Percentiles rank a stretch among this genome's conserved stretches.
phyloP scores from a whole-genome alignment of 306 rosid species.

The Prosopis cineraria region DNA sequence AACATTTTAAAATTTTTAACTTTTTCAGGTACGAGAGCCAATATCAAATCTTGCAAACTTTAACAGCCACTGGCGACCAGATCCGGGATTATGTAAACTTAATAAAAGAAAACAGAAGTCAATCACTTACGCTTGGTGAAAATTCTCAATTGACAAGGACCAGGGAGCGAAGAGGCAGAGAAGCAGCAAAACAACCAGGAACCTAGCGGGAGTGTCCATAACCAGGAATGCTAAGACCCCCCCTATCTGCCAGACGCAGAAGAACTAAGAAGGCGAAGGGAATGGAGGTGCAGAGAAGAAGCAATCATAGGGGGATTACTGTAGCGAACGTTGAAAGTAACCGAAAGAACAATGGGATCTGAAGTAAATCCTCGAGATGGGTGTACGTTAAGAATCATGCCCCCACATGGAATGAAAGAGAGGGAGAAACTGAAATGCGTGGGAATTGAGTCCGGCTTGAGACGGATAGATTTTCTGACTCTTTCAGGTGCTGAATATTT shows the following conservation, averaged over 20 bases:
- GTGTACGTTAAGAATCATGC: conserved; percentile 65
- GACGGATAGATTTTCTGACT: not conserved
- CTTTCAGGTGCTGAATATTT: not conserved
- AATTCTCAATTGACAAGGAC: conserved; percentile 52
- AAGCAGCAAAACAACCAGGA: conserved; percentile 40
- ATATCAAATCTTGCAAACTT: not conserved
- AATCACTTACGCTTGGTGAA: conserved; percentile 78
- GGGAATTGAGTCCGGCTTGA: not conserved
- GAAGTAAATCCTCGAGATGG: conserved; percentile 41
- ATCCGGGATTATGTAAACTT: conserved; percentile 13
- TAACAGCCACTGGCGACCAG: conserved; percentile 5
- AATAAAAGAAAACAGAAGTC: conserved; percentile 18
- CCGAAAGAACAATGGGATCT: conserved; percentile 59
- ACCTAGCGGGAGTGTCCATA: conserved; percentile 52
- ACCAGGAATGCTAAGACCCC: conserved; percentile 26
- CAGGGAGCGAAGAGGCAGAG: conserved; percentile 49
- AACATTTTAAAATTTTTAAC: not conserved
- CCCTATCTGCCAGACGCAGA: conserved; percentile 34
- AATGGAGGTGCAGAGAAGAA: conserved; percentile 19
- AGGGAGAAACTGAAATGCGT: conserved; percentile 10
- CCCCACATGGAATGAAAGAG: not conserved
- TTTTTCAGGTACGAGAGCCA: not conserved
- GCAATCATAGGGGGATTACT: conserved; percentile 29
- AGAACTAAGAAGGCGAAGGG: conserved; percentile 16
- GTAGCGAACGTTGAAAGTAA: not conserved